Conservation (phyloP, 331 rosid species). For the Rosa hybrid region DNA sequence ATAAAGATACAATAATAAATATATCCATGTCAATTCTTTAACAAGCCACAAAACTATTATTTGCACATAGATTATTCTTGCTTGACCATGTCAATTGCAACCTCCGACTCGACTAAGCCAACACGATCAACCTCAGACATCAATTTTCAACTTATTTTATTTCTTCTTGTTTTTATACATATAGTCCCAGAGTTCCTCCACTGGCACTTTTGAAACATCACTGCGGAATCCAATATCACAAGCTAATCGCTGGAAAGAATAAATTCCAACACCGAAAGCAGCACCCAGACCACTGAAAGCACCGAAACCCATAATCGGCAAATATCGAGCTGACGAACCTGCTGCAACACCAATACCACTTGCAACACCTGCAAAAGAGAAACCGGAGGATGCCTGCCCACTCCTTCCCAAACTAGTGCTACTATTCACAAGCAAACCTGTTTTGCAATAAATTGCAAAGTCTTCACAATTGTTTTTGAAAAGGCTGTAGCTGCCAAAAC, state of each 20-base stretch:
- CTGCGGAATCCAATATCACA: conserved; percentile 42
- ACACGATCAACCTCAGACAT: conserved; percentile 14
- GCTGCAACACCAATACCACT: conserved; percentile 16
- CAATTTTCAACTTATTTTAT: too few species aligned
- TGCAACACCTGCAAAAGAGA: conserved; percentile 37
- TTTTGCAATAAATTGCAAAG: conserved; percentile 86
- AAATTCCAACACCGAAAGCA: conserved; percentile 37
- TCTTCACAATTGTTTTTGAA: conserved; percentile 80
- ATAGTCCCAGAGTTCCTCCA: conserved; percentile 42
- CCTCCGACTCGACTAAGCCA: conserved; percentile 28
- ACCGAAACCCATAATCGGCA: conserved; percentile 18
- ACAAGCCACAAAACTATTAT: neutral
- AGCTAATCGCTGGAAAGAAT: too few species aligned
- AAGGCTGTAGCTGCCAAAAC: conserved; percentile 58
- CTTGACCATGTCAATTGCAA: conserved; percentile 21
- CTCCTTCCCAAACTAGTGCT: conserved; percentile 54
- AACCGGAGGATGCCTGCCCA: conserved; percentile 58
- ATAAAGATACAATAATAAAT: neutral
- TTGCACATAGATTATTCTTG: conserved; percentile 10
- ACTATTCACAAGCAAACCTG: conserved; percentile 53
- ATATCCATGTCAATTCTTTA: neutral
- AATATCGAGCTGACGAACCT: conserved; percentile 37
- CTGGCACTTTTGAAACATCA: conserved; percentile 56
- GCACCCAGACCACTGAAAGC: too few species aligned
- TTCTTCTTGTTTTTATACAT: too few species aligned